Evolutionary conservation across 805 yeast species (phyloP), one percentile per base, ranked within the genome.

Genomic region (Pichia californica): DNA sequence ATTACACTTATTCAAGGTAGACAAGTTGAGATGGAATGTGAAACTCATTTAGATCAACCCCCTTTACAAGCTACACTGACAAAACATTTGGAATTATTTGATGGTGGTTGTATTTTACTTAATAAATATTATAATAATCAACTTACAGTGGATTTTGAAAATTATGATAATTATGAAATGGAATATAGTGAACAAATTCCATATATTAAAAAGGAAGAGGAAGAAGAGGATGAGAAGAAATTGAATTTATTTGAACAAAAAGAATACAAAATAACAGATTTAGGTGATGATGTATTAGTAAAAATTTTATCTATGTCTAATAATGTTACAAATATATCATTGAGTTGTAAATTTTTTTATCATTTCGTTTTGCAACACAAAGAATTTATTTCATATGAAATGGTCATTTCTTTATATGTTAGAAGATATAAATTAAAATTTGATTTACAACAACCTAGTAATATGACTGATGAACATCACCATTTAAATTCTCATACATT

Each of bases 241-340:
- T n/a, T n/a, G n/a, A n/a, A n/a, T n/a, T n/a, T n/a, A n/a, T n/a
- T n/a, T n/a, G n/a, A n/a, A n/a, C n/a, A n/a, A n/a, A n/a, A n/a
- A n/a, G n/a, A n/a, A n/a, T n/a, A n/a, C n/a, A 36, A 19, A 8
- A n/a, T 39, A 5, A 31, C 20, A 4, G 39, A 44, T 21, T 38
- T 51, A 11, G 53, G 53, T 7, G 43, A 45, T 9, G 53, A 51
- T 18, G 35, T 51, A 8, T 32, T 50, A 5, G 40, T 51, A 8
- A 41, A 45, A 16, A 43, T 51, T 14, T 13, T 51, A 11, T 41
- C 54, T 7, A 36, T 41, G 14, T 46, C 48, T 6, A 21, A 36
- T 8, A 47, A 52, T 20, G 40, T 50, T 10, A 16, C 32, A 5
- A 38, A 38, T 30, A 20, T 52, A 9, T 8, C 33, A 15, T 23